Percentiles rank a stretch among this genome's conserved stretches.
Evolutionary conservation across 2,329 filamentous ascomycete species (phyloP).

Genomic region (Claviceps sp.): DNA sequence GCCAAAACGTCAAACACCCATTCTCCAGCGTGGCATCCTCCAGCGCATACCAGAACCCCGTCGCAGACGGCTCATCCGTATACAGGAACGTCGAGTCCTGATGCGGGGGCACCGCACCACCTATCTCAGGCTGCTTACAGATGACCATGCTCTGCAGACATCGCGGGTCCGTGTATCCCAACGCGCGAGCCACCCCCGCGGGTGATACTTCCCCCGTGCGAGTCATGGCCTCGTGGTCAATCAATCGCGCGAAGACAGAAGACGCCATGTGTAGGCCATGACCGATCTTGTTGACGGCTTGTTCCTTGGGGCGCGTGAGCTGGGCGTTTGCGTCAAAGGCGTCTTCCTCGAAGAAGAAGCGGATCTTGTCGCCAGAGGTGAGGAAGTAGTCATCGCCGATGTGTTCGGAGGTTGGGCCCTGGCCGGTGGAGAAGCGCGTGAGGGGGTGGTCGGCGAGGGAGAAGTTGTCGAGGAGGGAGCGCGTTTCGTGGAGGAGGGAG

Average conservation of each 20-base stretch:
- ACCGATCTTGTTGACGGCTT: constrained; percentile 81
- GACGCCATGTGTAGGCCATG: constrained; percentile 63
- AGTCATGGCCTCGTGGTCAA: constrained; percentile 32
- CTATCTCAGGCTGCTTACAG: constrained; percentile 95
- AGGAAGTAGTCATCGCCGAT: constrained; percentile 95
- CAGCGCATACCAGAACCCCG: constrained; percentile 95
- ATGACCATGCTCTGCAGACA: constrained; percentile 93
- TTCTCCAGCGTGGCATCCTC: constrained; percentile 83
- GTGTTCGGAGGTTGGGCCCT: constrained; percentile 59
- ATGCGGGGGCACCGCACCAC: constrained; percentile 78
- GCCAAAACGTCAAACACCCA: constrained; percentile 77
- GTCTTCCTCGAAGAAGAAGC: constrained; percentile 96
- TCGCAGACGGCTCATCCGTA: constrained; percentile 74
- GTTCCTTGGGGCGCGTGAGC: constrained; percentile 65
- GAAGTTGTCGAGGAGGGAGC: constrained; percentile 61
- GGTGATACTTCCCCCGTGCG: constrained; percentile 25
- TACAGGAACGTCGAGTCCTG: constrained; percentile 91
- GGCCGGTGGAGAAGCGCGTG: constrained; percentile 85
- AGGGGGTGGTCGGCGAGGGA: constrained; percentile 75
- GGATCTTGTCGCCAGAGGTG: constrained; percentile 74
- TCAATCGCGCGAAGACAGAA: constrained; percentile 47
- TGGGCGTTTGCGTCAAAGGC: constrained; percentile 56
- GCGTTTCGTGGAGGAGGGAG: constrained; percentile 60
- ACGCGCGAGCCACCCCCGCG: constrained; percentile 50
- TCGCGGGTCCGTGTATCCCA: constrained; percentile 65